Evolutionary conservation across 129 eudicot genomes (phyloP), one percentile per base, ranked within the genome.

Genomic region (Pseudognaphalium luteoalbum): DNA sequence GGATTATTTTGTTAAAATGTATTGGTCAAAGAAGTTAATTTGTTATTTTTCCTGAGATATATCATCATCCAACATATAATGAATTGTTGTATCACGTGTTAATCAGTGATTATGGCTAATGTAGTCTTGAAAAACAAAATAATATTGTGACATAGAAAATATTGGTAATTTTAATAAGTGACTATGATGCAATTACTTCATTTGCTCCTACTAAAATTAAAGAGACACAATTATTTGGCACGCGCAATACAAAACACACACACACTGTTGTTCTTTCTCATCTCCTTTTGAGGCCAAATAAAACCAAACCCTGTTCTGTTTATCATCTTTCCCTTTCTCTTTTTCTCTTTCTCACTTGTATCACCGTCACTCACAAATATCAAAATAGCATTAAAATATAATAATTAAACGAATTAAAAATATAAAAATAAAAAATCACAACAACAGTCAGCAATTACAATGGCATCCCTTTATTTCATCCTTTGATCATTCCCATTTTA

Each of bases 261-360:
- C 28, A 66, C 62, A 72, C 21, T 73, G 83, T 73, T 75, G 65
- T 68, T 59, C 57, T 80, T 68, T 59, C 57, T 80, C 29, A 74
- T 65, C 80, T 80, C 70, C 83, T 80, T 80, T 80, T 80, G 63
- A 80, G 80, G 75, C 84, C 80, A 74, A 66, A 80, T 80, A 80
- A 74, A 80, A 80, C 79, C 84, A 80, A 80, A 80, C 8, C 70
- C 75, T 73, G 25, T 73, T 76, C 75, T 73, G 25, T 73, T 76
- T 80, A 30, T 80, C 83, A 66, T 80, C 83, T 80, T 80, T 80
- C 81, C 44, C 51, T 71, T 66, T 67, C 74, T 67, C 56, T 73
- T 42, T 35, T 29, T 76, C 11, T 63, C 54, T 41, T 34, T 41
- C 4, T 44, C 61, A 30, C 28, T 60, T 22, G 28, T 47, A 47